Base-by-base conservation (phyloP, 2,329 filamentous ascomycete genomes). In the Diplocarpon rosae region DNA sequence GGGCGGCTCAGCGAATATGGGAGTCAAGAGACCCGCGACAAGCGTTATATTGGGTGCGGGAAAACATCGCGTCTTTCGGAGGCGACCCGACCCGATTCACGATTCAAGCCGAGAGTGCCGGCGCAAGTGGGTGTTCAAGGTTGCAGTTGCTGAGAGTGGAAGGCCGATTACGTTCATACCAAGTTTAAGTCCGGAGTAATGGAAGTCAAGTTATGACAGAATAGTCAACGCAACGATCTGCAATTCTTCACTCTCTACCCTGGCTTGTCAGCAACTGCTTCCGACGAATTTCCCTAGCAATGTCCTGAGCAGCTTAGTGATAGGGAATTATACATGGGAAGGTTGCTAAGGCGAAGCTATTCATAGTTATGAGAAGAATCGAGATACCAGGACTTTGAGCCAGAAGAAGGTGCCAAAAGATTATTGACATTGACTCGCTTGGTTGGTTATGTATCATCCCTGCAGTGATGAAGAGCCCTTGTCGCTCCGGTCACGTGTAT, bases 101-200 rank as follows among this genome's bases (percentile, higher is more conserved):
- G 0, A 58, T 68, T 40, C 69, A 61, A 64, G 68, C 64, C 5
- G 65, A 70, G 50, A 66, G 62, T 28, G 66, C 67, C 7, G 66
- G 67, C 11, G 69, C 55, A 3, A 61, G 57, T 31, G 64, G 63
- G 63, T 80, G 0, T 80, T 79, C 57, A 65, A 70, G 5, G 68
- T 60, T 14, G 72, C 65, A 2, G 73, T 78, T 27, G 61, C 67
- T 33, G 61, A 78, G 52, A 72, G 67, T 17, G 72, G 71, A 15
- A 62, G 59, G 27, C 61, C 64, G 14, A 49, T 66, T 4, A 30
- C 29, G 16, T 37, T 28, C 5, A 38, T 12, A n/a, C 20, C 16
- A 16, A 45, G 49, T 32, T 7, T 37, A 8, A 50, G 42, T 14
- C 43, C 47, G 6, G 32, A 27, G 5, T 24, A 52, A 37, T 52